Evolutionary conservation across 441 rosid genomes (phyloP).

Genomic region (Croton setiger): DNA sequence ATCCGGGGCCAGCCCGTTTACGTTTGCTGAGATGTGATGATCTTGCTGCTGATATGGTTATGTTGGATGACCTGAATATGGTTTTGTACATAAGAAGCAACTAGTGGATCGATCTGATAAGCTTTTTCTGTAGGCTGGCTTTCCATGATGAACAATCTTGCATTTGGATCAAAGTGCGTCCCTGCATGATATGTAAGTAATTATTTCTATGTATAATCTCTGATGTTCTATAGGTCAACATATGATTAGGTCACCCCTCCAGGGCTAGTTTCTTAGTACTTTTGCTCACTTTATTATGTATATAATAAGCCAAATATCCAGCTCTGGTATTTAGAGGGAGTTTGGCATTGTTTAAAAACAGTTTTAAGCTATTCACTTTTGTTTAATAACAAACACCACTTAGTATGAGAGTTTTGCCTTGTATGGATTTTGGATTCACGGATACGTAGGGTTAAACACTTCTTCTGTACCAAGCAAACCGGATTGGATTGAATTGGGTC

Average conservation of each 20-base stretch:
- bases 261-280: background rate
- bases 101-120: background rate
- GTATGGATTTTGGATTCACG: too few species aligned
- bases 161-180: background rate
- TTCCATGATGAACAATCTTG: constrained; percentile 6
- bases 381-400: too few species aligned
- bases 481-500: too few species aligned
- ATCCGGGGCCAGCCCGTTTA: constrained; percentile 4
- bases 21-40: background rate
- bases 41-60: constrained; percentile 6
- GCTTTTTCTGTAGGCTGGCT: constrained; percentile 8
- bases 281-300: background rate
- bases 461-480: too few species aligned
- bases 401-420: too few species aligned
- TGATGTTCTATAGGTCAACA: constrained; percentile 7
- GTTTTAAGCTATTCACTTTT: too few species aligned
- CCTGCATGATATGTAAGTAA: constrained; percentile 10
- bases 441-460: too few species aligned
- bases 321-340: constrained; percentile 5
- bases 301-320: constrained; percentile 9
- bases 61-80: background rate
- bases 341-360: too few species aligned
- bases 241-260: background rate
- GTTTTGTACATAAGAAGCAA: constrained; percentile 7
- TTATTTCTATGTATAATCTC: constrained; percentile 12